Evolutionary conservation across 306 rosid species (phyloP), one percentile per base, ranked within the genome.

Genomic region (Morella rubra): DNA sequence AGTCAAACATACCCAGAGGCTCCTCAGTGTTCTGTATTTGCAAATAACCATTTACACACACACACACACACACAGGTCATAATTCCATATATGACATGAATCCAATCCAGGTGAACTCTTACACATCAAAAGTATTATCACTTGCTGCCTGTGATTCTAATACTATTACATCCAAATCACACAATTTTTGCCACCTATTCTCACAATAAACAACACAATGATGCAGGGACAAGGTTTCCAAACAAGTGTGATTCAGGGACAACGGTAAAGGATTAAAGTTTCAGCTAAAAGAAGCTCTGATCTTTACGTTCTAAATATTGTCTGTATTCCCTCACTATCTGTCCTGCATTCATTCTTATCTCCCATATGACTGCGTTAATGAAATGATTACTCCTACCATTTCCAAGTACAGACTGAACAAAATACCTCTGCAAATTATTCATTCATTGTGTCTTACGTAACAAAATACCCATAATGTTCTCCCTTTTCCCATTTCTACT

Each of bases 1-100:
- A 2, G 56, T 44, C 42, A 20, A 76, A 24, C 14, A 81, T 70
- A 69, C 44, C 69, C 68, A 44, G 61, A 44, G 69, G 65, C 73
- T 12, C 12, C 8, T 20, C 24, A 40, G 13, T 69, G 10, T 60
- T 52, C 61, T 61, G 68, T 59, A 58, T 78, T 76, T 68, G 14
- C 50, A 19, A 12, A 58, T 40, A 74, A 51, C 44, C 73, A 75
- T n/a, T 51, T n/a, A 9, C 16, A 44, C 61, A n/a, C 11, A 16
- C 8, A 54, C 60, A 54, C 18, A 55, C 61, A 18, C 24, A 7
- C 60, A 53, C 0, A 54, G 3, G 65, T 24, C 65, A 22, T 59
- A 8, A 24, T 22, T 59, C 20, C 37, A 22, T 59, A 24, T 11
- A 24, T 8, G 1, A 59, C 3, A 42, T 66, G 19, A 41, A 66